Evolutionary conservation across 768 basidiomycete genomes (phyloP), one percentile per base, ranked within the genome.

Genomic region (Auricularia auricula-judae): DNA sequence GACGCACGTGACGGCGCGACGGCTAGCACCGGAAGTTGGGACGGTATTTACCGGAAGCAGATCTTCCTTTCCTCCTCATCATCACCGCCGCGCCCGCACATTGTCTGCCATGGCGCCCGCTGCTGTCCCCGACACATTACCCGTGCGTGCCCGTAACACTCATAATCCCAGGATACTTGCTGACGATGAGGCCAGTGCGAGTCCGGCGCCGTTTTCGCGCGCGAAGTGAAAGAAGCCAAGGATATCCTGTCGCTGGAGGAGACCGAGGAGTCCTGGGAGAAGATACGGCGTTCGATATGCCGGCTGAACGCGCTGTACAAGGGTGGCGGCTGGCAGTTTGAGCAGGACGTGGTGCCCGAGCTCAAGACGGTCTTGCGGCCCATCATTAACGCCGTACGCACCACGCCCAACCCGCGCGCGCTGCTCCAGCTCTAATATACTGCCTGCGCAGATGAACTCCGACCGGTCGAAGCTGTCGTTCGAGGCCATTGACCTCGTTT

Each of bases 241-340:
- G 29, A 23, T 14, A 33, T 59, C 5, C 66, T 83, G 21, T 70
- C 76, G 63, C 76, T 82, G 14, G 70, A 78, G 39, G 91, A 93
- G 73, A 84, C 87, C 3, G 91, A 93, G 71, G 89, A 93, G 35
- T 84, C 84, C 14, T 93, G 91, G 91, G 88, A 91, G 64, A 77
- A 73, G 18, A 88, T 92, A 59, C 73, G 80, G 2, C 77, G 80
- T 42, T 79, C 79, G 3, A 70, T 90, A 61, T 64, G 70, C 23
- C 72, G 76, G 14, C 72, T 91, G 23, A 78, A 78, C 1, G 71
- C 74, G 4, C 71, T 87, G 4, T 83, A 79, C 66, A 78, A 79
- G 42, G 79, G 82, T 62, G 83, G 82, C 29, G 84, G 78, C 18
- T 80, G 78, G 68, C 81, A 84, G 39, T 78, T 78, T 60, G 77